phyloP scores from a whole-genome alignment of 441 rosid genomes.

The Mallotus japonicus region DNA sequence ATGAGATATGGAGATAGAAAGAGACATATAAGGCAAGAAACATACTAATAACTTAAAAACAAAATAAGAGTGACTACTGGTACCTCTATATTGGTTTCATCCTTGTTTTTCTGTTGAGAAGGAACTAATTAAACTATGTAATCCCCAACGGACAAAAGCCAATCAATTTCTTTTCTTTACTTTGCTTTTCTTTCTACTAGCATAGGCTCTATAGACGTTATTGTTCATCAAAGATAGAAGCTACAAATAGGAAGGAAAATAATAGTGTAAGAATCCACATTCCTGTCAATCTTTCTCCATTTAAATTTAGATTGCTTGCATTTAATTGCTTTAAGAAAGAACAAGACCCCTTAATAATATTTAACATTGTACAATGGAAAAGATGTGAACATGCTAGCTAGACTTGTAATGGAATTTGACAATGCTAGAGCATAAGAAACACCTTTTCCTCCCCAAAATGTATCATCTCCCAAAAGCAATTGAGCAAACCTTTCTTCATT shows the following conservation, averaged over 20 bases:
- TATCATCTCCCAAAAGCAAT: conserved; percentile 20
- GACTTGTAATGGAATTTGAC: conserved; percentile 90
- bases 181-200: conserved; percentile 59
- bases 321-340: not conserved
- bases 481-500: conserved; percentile 84
- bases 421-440: conserved; percentile 94
- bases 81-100: conserved; percentile 89
- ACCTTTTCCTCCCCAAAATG: conserved; percentile 92
- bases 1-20: not conserved
- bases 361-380: not conserved
- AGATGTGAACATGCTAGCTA: conserved; percentile 55
- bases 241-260: conserved; percentile 29
- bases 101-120: conserved; percentile 64
- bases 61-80: not conserved
- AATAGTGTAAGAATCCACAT: not conserved
- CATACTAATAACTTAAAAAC: not conserved
- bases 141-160: too few relatives aligned
- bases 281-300: not conserved
- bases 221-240: conserved; percentile 89
- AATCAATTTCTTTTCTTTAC: conserved; percentile 83
- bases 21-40: not conserved
- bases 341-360: not conserved
- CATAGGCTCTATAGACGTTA: conserved; percentile 78
- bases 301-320: not conserved
- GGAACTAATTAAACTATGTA: conserved; percentile 84